phyloP scores from a whole-genome alignment of 2,329 filamentous ascomycete species.

The Eutypella sp. region DNA sequence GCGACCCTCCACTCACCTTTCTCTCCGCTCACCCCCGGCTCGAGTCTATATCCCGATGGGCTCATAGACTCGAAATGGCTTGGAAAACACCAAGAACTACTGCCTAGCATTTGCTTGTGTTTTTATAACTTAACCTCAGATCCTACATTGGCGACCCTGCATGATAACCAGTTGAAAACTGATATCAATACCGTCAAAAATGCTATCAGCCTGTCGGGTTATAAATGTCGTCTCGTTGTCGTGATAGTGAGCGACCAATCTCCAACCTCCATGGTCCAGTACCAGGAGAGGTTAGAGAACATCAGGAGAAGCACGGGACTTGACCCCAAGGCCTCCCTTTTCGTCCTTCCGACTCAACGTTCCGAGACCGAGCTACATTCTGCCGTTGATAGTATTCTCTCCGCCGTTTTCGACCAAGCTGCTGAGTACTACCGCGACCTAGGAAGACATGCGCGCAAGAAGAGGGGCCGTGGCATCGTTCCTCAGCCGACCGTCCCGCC shows the following conservation, averaged over 20 bases:
- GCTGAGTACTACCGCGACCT: conserved; percentile 92
- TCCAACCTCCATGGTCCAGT: conserved; percentile 48
- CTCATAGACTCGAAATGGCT: conserved; percentile 79
- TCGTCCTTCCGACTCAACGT: conserved; percentile 73
- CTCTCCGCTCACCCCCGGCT: conserved; percentile 81
- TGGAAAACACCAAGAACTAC: conserved; percentile 77
- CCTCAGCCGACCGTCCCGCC: conserved; percentile 80
- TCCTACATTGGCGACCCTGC: conserved; percentile 65
- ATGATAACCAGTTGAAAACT: conserved; percentile 81
- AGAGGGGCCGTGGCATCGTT: conserved; percentile 72
- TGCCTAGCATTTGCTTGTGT: conserved; percentile 75
- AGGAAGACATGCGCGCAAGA: conserved; percentile 85
- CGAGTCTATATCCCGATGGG: conserved; percentile 83
- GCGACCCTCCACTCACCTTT: conserved; percentile 80
- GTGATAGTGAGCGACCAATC: conserved; percentile 72
- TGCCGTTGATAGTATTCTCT: conserved; percentile 69
- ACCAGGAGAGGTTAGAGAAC: conserved; percentile 66
- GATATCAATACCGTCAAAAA: conserved; percentile 77
- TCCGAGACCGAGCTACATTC: conserved; percentile 66
- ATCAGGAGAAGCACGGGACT: conserved; percentile 76
- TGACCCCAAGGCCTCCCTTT: conserved; percentile 74
- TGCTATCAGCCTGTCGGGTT: conserved; percentile 62
- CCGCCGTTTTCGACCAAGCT: conserved; percentile 66
- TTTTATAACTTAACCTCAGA: conserved; percentile 77
- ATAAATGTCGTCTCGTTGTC: conserved; percentile 72